These are phyloP conservation scores for Penicillium carneum DNA, from an alignment of 2,329 filamentous ascomycete genomes.

Conservation along the genomic window DNA sequence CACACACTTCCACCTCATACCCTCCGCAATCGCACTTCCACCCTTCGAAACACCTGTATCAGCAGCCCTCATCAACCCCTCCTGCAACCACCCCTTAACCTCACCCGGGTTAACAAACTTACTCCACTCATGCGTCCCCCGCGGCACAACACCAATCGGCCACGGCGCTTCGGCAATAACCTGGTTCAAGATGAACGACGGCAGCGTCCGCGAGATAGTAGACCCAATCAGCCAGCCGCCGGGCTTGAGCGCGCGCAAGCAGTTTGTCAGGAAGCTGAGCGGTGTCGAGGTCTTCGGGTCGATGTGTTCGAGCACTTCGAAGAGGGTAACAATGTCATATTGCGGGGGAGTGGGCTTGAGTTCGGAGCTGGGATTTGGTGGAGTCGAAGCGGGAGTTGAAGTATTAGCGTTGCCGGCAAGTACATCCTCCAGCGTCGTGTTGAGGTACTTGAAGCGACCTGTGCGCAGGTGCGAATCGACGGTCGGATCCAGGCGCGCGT, in stretches of 20 bases:
- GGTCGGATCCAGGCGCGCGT: conserved; percentile 76
- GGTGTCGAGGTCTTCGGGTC: conserved; percentile 77
- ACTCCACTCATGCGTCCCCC: conserved; percentile 92
- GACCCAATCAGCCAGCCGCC: conserved; percentile 92
- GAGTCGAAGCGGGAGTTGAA: conserved; percentile 14
- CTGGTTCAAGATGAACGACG: conserved; percentile 91
- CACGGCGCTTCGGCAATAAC: conserved; percentile 84
- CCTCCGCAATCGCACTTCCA: conserved; percentile 39
- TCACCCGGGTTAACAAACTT: conserved; percentile 93
- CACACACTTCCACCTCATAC: conserved; percentile 69
- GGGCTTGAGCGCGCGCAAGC: conserved; percentile 73
- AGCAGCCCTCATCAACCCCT: conserved; percentile 60
- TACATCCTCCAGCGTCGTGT: conserved; percentile 74
- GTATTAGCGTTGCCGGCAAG: conserved; percentile 22
- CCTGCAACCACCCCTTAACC: conserved; percentile 53
- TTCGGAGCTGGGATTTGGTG: not conserved
- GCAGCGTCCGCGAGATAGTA: conserved; percentile 89
- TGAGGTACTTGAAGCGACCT: conserved; percentile 71
- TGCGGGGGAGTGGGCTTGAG: conserved; percentile 25
- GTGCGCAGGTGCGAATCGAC: conserved; percentile 62
- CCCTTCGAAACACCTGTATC: conserved; percentile 36
- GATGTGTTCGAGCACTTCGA: conserved; percentile 96
- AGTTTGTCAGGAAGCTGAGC: conserved; percentile 66
- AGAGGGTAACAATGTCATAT: conserved; percentile 84
- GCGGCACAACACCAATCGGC: conserved; percentile 76